Conservation (phyloP, 768 basidiomycete species). For the Cubamyces sp. region DNA sequence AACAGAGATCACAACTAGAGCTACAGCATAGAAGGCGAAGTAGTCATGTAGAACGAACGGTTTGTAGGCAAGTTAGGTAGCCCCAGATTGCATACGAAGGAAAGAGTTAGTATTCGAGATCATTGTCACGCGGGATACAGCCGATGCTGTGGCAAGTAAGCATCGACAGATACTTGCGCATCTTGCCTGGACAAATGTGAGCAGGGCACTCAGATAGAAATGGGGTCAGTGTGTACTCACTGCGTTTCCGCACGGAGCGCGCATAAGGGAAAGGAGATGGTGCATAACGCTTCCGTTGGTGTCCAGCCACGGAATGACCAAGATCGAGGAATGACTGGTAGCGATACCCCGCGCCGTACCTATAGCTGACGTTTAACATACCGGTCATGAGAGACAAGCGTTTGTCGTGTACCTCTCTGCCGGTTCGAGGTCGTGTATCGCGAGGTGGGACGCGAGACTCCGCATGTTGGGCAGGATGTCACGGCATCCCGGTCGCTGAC, state of each 20-base stretch:
- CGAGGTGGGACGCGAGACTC: constrained; percentile 27
- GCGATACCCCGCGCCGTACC: neutral
- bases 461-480: constrained; percentile 22
- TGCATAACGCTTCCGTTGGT: constrained; percentile 6
- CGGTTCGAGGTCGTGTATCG: constrained; percentile 27
- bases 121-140: neutral
- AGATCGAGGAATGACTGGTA: constrained; percentile 21
- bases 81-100: neutral
- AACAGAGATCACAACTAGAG: too few relatives aligned
- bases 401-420: neutral
- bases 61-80: too few relatives aligned
- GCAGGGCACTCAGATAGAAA: neutral
- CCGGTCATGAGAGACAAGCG: neutral
- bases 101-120: constrained; percentile 8
- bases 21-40: too few relatives aligned
- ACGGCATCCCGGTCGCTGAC: constrained; percentile 25
- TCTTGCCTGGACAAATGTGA: constrained; percentile 16
- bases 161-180: constrained; percentile 14
- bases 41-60: too few relatives aligned
- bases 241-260: constrained; percentile 1
- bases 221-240: neutral
- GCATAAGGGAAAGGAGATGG: constrained; percentile 19
- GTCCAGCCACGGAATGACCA: constrained; percentile 14
- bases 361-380: neutral
- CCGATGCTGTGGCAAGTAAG: constrained; percentile 7